Evolutionary conservation across 2,329 filamentous ascomycete genomes (phyloP), one percentile per base, ranked within the genome.

Genomic region (Endoconidiophora polonica): DNA sequence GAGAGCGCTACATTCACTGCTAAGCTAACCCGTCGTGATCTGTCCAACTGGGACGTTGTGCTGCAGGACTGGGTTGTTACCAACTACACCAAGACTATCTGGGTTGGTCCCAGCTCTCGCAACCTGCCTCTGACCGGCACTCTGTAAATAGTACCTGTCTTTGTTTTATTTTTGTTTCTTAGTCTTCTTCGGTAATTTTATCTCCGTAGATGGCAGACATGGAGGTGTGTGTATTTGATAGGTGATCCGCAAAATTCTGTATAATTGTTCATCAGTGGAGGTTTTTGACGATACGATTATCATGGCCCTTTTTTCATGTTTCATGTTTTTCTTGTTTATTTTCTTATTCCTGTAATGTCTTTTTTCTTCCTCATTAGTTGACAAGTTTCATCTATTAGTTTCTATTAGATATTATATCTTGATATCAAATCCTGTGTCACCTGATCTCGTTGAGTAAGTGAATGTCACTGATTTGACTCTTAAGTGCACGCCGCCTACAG

Each of bases 61-160:
- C 62, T 66, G n/a, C 88, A 95, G 70, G 81, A 95, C 68, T 96
- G 90, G 88, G 74, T 86, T 43, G 58, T 77, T n/a, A 69, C 66
- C 6, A 57, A 65, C 16, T 58, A 64, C 44, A 59, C 67, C 51
- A 78, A 78, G 68, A 75, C 62, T 49, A 68, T 74, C 10, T 74
- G 62, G 54, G 71, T 78, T 5, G 74, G 74, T 2, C 65, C 68
- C 56, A 76, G 71, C 58, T 77, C 73, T 51, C 65, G 74, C 46
- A 68, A 77, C 57, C 59, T 78, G 59, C 68, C 68, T 1, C 64
- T 77, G 33, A 61, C 55, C 37, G 63, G 62, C n/a, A 50, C 50
- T 18, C 58, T 61, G n/a, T 41, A 53, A 43, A 52, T 49, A 23
- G 20, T 39, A n/a, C 20, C n/a, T 23, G n/a, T 12, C 9, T 12